Base-by-base conservation (phyloP, 352 stramenopile genomes). In the Phytopythium sindhum region DNA sequence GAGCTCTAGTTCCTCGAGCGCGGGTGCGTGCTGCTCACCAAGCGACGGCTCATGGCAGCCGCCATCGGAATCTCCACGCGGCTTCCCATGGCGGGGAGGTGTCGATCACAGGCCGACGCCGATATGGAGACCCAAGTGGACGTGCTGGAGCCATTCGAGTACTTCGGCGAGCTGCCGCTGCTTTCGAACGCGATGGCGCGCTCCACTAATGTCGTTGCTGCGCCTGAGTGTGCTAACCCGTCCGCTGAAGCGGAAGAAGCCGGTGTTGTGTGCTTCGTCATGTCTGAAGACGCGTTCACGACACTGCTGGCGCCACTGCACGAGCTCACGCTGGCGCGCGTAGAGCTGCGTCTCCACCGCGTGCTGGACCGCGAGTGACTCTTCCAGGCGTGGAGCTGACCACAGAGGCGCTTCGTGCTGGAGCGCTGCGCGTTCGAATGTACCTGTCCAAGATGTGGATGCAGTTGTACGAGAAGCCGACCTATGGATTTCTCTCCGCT, bases 1-100 rank as follows among this genome's bases (percentile, higher is more conserved):
- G 80, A 86, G 23, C 33, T 92, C 8, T 81, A 76, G 62, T 88
- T 94, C 61, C 84, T 94, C 47, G 81, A 92, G 42, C 74, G 86
- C 61, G 85, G 85, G 11, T 78, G 80, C 35, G 80, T 94, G 39
- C 67, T 85, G 42, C 82, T 92, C 63, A 89, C 82, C 21, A 83
- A 89, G 55, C 78, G 77, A 28, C 60, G 66, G 44, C 56, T 59
- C 21, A 45, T 55, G 0, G 63, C 67, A 53, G 48, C 67, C 35
- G 67, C 47, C 37, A 65, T 51, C 0, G 23, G 26, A 41, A 51
- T 47, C 12, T 35, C 50, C 14, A 60, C 70, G 31, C 78, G 66
- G 2, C 53, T 58, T 2, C 53, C 21, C 21, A 26, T 41, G 6
- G 31, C 53, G 7, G 53, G 53, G 0, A 45, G 21, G 15, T 31